Conservation (phyloP, 352 stramenopile species). For the Pythium graminicola region DNA sequence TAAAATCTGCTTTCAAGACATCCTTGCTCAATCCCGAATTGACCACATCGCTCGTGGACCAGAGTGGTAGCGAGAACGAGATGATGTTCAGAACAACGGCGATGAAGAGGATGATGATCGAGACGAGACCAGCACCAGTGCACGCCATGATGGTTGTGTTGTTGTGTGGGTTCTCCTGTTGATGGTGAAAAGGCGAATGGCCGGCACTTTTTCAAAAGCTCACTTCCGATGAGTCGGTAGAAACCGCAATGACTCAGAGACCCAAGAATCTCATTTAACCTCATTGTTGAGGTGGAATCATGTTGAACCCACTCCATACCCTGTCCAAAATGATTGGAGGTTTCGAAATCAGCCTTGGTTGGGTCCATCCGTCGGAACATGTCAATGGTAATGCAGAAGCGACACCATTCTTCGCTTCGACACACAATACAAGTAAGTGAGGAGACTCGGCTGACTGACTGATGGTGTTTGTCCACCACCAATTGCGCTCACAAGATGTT, state of each 20-base stretch:
- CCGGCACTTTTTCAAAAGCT: background rate
- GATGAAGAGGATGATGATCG: slow-evolving; percentile 51
- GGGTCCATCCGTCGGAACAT: background rate
- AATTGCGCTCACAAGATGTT: no score
- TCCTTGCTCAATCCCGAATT: slow-evolving; percentile 30
- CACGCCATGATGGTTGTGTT: no score
- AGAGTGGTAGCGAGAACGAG: slow-evolving; percentile 56
- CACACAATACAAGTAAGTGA: no score
- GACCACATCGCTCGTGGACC: slow-evolving; percentile 51
- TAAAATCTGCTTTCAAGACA: slow-evolving; percentile 41
- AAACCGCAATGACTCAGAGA: no score
- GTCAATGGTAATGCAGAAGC: no score
- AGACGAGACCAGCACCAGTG: slow-evolving; percentile 42
- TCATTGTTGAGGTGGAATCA: slow-evolving; percentile 16
- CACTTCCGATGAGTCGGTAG: background rate
- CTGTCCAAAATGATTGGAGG: slow-evolving; percentile 1
- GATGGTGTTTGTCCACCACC: no score
- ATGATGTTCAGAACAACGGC: slow-evolving; percentile 52
- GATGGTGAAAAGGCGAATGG: slow-evolving; percentile 22
- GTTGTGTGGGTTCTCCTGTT: no score
- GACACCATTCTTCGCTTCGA: no score
- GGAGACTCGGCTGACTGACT: no score
- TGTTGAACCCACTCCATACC: slow-evolving; percentile 12
- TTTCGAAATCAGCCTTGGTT: background rate
- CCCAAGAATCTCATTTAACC: slow-evolving; percentile 31